A percentile compares a stretch with the other conserved stretches of the same genome.
Conservation (phyloP, 2,329 filamentous ascomycete genomes). For the Fusarium coicis region DNA sequence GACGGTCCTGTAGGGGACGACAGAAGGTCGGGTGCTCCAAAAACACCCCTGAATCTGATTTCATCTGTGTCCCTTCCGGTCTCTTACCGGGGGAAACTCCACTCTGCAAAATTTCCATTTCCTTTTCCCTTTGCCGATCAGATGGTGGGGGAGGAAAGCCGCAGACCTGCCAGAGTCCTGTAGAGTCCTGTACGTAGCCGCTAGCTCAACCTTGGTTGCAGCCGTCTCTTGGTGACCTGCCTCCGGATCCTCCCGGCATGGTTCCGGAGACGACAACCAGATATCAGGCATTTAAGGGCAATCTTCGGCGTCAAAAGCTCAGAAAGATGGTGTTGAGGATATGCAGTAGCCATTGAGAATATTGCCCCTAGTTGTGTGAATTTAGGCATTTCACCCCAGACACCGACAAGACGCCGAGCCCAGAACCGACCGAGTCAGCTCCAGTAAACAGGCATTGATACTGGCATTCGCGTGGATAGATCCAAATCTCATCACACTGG, state of each 20-base stretch:
- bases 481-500: constrained; percentile 27
- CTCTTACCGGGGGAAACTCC: constrained; percentile 19
- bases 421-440: constrained; percentile 7
- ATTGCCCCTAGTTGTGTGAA: constrained; percentile 7
- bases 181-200: constrained; percentile 2
- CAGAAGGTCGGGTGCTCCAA: constrained; percentile 1
- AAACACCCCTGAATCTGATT: constrained; percentile 3
- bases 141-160: constrained; percentile 34
- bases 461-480: neutral
- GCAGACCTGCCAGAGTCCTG: constrained; percentile 12
- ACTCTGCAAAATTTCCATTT: constrained; percentile 20
- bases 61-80: constrained; percentile 3
- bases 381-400: constrained; percentile 27
- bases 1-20: neutral
- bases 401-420: constrained; percentile 32
- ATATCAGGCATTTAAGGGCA: constrained; percentile 27
- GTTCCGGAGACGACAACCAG: neutral
- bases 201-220: constrained; percentile 23
- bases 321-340: neutral
- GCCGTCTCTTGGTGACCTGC: constrained; percentile 24
- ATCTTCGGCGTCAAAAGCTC: neutral
- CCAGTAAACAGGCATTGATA: constrained; percentile 7
- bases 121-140: constrained; percentile 31
- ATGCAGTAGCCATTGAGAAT: neutral
- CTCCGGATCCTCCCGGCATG: constrained; percentile 43